Base-by-base conservation (phyloP, 139 green algal species). In the Desmodesmus armatus region DNA sequence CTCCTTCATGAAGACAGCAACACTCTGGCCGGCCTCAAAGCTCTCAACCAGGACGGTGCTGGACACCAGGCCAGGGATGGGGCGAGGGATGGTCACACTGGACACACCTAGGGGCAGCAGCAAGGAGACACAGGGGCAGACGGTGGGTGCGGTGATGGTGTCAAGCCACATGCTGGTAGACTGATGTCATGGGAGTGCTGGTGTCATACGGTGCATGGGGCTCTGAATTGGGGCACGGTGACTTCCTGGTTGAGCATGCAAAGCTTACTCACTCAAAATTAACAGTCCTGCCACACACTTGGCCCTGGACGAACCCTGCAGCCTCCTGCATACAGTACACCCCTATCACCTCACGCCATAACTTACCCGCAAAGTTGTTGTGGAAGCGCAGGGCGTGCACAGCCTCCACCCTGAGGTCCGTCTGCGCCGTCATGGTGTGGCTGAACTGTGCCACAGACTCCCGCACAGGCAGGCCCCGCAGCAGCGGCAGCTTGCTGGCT, bases 401-500 rank as follows among this genome's bases (percentile, higher is more conserved):
- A 0, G 95, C 94, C 91, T 99, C 96, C 67, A 96, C 94, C 0
- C 93, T 86, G 70, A 98, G 88, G 89, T 98, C 95, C 3, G 96
- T 90, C 89, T 96, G 92, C 62, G 93, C 93, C 40, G 94, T 85
- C 94, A 99, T 98, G 62, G 95, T 98, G 62, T 90, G 87, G 49
- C 89, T 94, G 90, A 99, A 99, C 88, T 99, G 96, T 39, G 85
- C 40, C 51, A 99, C 85, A 53, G 82, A 95, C 78, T 98, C 91
- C 51, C 94, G 88, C 47, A 98, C 81, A 49, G 88, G 91, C 63
- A 99, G 92, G 7, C 88, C 92, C 44, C 91, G 84, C 80, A 96
- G 86, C 21, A 63, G 43, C 4, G 49, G 80, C 75, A 91, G 40
- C 2, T 75, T 40, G 37, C 62, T 78, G 55, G 80, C 77, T 47